Base-by-base conservation (phyloP, 352 stramenopile genomes). In the Pythium apleroticum region DNA sequence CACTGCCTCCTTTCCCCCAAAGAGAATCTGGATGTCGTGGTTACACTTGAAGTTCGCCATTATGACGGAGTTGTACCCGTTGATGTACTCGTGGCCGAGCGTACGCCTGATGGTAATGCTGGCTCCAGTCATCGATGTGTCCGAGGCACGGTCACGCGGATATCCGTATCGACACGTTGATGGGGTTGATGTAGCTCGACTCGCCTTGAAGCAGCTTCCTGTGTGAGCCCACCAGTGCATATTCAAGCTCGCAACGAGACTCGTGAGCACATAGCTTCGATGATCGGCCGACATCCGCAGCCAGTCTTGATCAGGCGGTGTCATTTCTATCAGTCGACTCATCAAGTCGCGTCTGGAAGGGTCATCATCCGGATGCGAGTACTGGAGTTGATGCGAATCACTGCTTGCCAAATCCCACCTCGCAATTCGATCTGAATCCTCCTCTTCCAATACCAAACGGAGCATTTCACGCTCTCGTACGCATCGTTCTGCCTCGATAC, bases 161-260 rank as follows among this genome's bases (percentile, higher is more conserved):
- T 59, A 70, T 6, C 57, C 57, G 14, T 65, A 65, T 28, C 57
- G 24, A 37, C 56, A 70, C 6, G 20, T 8, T 6, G 30, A 46
- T 3, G 54, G 3, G 19, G 9, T 43, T 20, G 35, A 24, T 15
- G 54, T 59, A 17, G 55, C 37, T 41, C 54, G 17, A 22, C 55
- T 69, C 5, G 20, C 7, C 43, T 65, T 70, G 64, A 70, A 70
- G 52, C 56, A 65, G 30, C 64, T 70, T 12, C 56, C 41, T 12
- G 64, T 65, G 39, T 70, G 64, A 0, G 49, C 19, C 57, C 64
- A 65, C 31, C 3, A 35, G 28, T 70, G 64, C 39, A 37, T 64
- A 15, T 70, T 70, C n/a, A 7, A 70, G 19, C 1, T 65, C 57
- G 5, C 33, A 1, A 70, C 50, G 2, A 70, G 56, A 9, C 8